Conservation (phyloP, 305 asterid genomes). For the Solanum aculeatissimum region DNA sequence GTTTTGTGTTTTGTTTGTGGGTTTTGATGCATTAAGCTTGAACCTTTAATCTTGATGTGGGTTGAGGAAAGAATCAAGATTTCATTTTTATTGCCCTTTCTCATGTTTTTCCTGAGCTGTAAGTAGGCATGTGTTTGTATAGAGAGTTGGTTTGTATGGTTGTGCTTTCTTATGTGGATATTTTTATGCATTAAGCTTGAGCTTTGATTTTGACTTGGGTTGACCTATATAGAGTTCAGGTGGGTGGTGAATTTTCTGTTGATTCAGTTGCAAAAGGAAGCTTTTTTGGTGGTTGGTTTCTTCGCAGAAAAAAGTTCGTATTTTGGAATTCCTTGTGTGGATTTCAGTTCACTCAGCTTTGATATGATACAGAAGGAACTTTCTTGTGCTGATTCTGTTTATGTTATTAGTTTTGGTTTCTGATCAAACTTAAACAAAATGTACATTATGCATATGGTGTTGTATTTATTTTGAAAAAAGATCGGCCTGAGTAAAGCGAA, state of each 20-base stretch:
- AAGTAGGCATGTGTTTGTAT: neutral
- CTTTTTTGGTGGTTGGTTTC: neutral
- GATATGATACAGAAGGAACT: constrained; percentile 22
- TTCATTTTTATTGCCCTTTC: neutral
- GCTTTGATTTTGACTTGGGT: constrained; percentile 2
- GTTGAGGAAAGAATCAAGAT: neutral
- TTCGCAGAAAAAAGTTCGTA: constrained; percentile 10
- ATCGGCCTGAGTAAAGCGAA: neutral
- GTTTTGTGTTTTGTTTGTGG: neutral
- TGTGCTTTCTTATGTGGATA: neutral
- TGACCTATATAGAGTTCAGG: constrained; percentile 2
- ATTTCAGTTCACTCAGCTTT: constrained; percentile 47
- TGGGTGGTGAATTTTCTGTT: neutral
- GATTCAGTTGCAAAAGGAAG: constrained; percentile 4
- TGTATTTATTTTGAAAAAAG: neutral
- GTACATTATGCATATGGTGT: neutral
- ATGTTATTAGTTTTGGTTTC: neutral
- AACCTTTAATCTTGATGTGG: neutral
- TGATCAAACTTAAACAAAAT: neutral
- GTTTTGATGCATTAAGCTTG: neutral
- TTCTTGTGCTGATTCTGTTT: neutral
- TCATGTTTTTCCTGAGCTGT: neutral
- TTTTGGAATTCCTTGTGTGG: constrained; percentile 28
- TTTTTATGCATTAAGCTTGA: neutral
- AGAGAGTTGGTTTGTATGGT: neutral